A percentile compares a stretch with the other conserved stretches of the same genome.
These are phyloP conservation scores for Talaromyces sp. DNA, from an alignment of 2,329 filamentous ascomycete genomes.

Conservation along the genomic window DNA sequence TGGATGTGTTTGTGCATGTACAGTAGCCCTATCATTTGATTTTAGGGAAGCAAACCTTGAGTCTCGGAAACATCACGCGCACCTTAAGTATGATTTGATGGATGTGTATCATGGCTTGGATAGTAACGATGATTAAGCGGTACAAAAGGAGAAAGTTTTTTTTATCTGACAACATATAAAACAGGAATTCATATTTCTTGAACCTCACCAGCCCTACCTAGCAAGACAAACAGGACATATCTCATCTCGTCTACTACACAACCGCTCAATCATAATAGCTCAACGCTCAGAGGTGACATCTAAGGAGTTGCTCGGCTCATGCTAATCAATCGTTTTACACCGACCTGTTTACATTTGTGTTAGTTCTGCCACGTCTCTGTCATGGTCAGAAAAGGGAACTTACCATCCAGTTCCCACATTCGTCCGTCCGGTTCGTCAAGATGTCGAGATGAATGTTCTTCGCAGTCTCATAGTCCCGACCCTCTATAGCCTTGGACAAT, in stretches of 20 bases:
- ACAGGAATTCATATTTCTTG: background rate
- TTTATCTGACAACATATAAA: constrained; percentile 6
- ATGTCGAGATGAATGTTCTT: constrained; percentile 69
- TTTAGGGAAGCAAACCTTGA: background rate
- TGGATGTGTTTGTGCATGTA: background rate
- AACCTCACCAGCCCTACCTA: background rate
- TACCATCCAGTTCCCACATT: constrained; percentile 87
- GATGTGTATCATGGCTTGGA: background rate
- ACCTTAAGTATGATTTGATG: background rate
- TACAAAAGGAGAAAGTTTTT: constrained; percentile 1
- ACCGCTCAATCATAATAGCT: background rate
- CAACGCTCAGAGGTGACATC: constrained; percentile 16
- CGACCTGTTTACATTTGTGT: constrained; percentile 50
- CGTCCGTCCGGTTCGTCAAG: constrained; percentile 70
- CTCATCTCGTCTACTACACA: constrained; percentile 4
- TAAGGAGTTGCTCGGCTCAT: constrained; percentile 74
- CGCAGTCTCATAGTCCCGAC: constrained; percentile 66
- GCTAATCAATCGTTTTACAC: constrained; percentile 70
- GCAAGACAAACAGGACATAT: background rate
- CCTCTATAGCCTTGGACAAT: constrained; percentile 61
- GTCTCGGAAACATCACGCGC: background rate
- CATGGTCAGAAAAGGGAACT: constrained; percentile 36
- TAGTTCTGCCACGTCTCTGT: background rate
- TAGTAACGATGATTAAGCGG: constrained; percentile 3
- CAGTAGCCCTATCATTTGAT: background rate